Percentiles rank a stretch among this genome's conserved stretches.
phyloP scores from a whole-genome alignment of 192 early-diverging fungal species.

The Bifiguratus adelaidae region DNA sequence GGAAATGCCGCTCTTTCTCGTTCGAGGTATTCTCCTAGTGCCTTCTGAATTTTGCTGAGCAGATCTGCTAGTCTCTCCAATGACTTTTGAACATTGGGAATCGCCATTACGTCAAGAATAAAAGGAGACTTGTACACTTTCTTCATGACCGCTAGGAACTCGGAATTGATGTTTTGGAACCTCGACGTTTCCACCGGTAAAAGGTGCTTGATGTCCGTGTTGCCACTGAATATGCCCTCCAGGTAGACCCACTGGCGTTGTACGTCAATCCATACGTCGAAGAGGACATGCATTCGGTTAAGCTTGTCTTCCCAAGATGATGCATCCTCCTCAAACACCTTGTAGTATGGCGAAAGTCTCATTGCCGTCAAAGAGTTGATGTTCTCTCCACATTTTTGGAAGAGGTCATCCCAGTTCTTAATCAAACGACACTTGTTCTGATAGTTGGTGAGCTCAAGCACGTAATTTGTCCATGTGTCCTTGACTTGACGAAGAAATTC shows the following conservation, averaged over 20 bases:
- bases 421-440: constrained; percentile 97
- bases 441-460: constrained; percentile 91
- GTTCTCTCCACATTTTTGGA: constrained; percentile 93
- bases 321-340: constrained; percentile 98
- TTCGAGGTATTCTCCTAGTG: constrained; percentile 97
- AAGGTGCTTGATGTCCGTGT: constrained; percentile 94
- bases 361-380: constrained; percentile 91
- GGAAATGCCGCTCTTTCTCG: constrained; percentile 94
- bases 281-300: constrained; percentile 89
- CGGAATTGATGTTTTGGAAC: constrained; percentile 95
- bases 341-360: constrained; percentile 96
- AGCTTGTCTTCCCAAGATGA: constrained; percentile 92
- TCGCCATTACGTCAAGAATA: constrained; percentile 87
- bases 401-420: constrained; percentile 96
- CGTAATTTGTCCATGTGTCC: constrained; percentile 89
- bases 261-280: constrained; percentile 99
- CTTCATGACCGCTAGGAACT: constrained; percentile 98
- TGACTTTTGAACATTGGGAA: constrained; percentile 90
- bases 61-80: constrained; percentile 91
- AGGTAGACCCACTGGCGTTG: constrained; percentile 99
- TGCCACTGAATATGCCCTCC: constrained; percentile 96
- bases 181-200: constrained; percentile 92
- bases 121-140: constrained; percentile 98
- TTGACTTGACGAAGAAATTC: constrained; percentile 88
- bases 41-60: constrained; percentile 93